phyloP scores from a whole-genome alignment of 768 basidiomycete species.

The Kwoniella bestiolae region DNA sequence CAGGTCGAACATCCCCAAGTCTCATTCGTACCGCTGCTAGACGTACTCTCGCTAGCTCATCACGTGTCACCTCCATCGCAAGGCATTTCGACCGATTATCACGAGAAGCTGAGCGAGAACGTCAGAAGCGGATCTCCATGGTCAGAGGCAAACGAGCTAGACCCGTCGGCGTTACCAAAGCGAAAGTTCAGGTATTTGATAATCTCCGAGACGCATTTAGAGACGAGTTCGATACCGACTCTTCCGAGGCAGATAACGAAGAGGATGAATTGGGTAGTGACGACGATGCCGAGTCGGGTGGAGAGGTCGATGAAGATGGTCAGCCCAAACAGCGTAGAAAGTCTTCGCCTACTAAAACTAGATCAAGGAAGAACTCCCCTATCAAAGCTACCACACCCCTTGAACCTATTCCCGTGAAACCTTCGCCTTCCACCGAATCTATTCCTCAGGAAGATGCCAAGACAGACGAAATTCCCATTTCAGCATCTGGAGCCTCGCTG shows the following conservation, averaged over 20 bases:
- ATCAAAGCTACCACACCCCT: conserved; percentile 27
- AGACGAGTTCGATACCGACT: conserved; percentile 67
- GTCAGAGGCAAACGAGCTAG: conserved; percentile 84
- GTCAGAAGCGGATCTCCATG: conserved; percentile 70
- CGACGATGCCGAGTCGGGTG: conserved; percentile 43
- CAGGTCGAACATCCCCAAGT: conserved; percentile 26
- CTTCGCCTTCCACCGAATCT: background rate
- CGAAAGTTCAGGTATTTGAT: conserved; percentile 83
- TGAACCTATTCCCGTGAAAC: conserved; percentile 23
- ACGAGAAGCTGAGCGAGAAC: conserved; percentile 65
- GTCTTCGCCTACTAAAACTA: conserved; percentile 22
- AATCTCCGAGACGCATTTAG: conserved; percentile 88
- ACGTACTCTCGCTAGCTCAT: conserved; percentile 60
- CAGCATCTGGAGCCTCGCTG: conserved; percentile 30
- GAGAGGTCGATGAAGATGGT: conserved; percentile 17
- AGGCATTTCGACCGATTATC: conserved; percentile 84
- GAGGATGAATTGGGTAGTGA: conserved; percentile 62
- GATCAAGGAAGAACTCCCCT: conserved; percentile 21
- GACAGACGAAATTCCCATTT: conserved; percentile 28
- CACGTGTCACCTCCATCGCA: conserved; percentile 82
- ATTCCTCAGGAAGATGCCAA: background rate
- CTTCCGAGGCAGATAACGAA: conserved; percentile 70
- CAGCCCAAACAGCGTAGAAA: conserved; percentile 12
- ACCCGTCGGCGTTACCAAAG: conserved; percentile 84
- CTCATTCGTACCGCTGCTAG: conserved; percentile 60